These are phyloP conservation scores for Secale cereale DNA, from an alignment of 176 grass and related monocot genomes.

Conservation along the genomic window DNA sequence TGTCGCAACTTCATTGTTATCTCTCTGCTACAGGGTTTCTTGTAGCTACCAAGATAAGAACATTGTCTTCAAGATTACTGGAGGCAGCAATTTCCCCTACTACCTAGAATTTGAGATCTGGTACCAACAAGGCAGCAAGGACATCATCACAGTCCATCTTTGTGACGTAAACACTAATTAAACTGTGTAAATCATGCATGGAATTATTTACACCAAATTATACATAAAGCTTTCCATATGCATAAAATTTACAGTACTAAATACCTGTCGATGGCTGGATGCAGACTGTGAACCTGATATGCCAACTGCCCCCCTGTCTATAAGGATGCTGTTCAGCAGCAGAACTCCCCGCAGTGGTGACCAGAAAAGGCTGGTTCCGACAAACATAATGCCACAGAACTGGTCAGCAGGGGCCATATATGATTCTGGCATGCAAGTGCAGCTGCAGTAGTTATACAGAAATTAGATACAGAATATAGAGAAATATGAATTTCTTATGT, in stretches of 20 bases:
- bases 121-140: conserved; percentile 61
- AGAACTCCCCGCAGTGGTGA: conserved; percentile 19
- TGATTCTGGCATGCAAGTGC: conserved; percentile 68
- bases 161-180: conserved; percentile 50
- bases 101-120: conserved; percentile 72
- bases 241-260: neutral
- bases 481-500: neutral
- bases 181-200: neutral
- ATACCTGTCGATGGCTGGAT: conserved; percentile 24
- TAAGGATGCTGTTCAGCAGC: conserved; percentile 64
- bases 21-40: conserved; percentile 31
- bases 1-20: neutral
- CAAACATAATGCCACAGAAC: conserved; percentile 58
- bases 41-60: conserved; percentile 70
- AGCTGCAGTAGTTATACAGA: conserved; percentile 24
- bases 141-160: conserved; percentile 54
- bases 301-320: conserved; percentile 54
- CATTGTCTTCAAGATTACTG: conserved; percentile 55
- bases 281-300: conserved; percentile 64
- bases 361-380: conserved; percentile 45
- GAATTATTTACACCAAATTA: neutral
- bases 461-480: neutral
- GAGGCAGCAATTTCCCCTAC: conserved; percentile 51
- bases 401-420: conserved; percentile 54
- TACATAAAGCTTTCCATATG: neutral